Evolutionary conservation across 768 basidiomycete species (phyloP), one percentile per base, ranked within the genome.

Genomic region (Imleria badia): DNA sequence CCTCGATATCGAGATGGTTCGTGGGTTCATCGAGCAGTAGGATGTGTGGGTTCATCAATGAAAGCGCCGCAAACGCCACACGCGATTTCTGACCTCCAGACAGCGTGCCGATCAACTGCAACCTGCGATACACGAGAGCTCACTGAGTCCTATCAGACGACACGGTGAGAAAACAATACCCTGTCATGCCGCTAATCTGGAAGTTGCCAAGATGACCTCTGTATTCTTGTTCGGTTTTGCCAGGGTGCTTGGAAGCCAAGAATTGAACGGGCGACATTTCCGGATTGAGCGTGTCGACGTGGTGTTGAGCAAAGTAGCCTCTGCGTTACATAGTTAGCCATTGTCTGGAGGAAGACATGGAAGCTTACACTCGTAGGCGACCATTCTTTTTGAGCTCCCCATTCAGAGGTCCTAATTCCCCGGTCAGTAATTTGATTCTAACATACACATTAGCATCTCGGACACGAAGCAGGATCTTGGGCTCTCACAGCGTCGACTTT

Each of bases 71-170:
- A 73, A 98, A 98, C 1, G 94, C 93, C 14, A 98, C 96, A 62
- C 96, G 87, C 54, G 88, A 91, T 72, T 98, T 98, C 66, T 98
- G 96, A 69, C 96, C 96, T 71, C 95, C 96, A 63, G 88, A 91
- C 13, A 98, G 73, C 0, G 95, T 98, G 22, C 86, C 92, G 60
- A 98, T 98, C 56, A 81, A 74, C 66, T 98, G 96, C 61, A 98
- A 71, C 31, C 87, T 89, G 47, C 12, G 44, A 22, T 14, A 29
- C 13, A 6, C 5, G 47, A 29, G 35, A 29, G 26, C 23, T 11
- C 36, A 26, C 20, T 33, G 15, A 48, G 54, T 33, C 20, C n/a
- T 14, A 23, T 26, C 40, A 17, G 43, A 55, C 35, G 20, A 34
- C 38, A 43, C 34, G 22, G 34, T 45, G 31, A 22, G 29, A 53